Conservation (phyloP, 139 green algal genomes). For the Coelastrella sp. region DNA sequence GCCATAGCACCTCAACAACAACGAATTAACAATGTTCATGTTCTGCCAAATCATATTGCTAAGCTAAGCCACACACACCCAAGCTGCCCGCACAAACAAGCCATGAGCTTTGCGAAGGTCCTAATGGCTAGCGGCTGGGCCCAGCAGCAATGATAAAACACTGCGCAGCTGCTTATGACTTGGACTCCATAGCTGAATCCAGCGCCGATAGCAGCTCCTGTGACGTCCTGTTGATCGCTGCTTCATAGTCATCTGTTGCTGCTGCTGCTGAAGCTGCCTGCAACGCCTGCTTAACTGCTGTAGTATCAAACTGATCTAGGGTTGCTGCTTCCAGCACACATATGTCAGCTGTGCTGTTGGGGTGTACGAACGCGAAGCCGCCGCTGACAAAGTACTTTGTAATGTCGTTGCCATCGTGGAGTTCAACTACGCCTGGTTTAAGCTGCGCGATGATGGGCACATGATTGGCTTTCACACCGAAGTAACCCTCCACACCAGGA, state of each 20-base stretch:
- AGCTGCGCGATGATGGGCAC: slow-evolving; percentile 76
- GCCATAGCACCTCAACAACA: too few species aligned
- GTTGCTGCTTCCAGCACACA: slow-evolving; percentile 67
- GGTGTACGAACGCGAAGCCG: slow-evolving; percentile 75
- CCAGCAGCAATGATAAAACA: too few species aligned
- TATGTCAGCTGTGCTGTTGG: slow-evolving; percentile 69
- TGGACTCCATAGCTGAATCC: slow-evolving; percentile 65
- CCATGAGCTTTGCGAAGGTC: too few species aligned
- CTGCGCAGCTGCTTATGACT: slow-evolving; percentile 40
- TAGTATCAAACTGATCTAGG: slow-evolving; percentile 65
- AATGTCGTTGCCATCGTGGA: slow-evolving; percentile 60
- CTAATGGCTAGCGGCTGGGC: too few species aligned
- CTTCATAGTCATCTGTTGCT: slow-evolving; percentile 67
- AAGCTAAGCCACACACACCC: too few species aligned
- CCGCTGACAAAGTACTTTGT: slow-evolving; percentile 75
- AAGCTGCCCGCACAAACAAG: too few species aligned
- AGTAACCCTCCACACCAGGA: slow-evolving; percentile 70
- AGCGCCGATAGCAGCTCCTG: slow-evolving; percentile 69
- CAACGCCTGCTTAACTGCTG: slow-evolving; percentile 67
- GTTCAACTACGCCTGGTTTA: slow-evolving; percentile 67
- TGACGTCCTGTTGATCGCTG: slow-evolving; percentile 63
- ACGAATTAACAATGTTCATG: too few species aligned
- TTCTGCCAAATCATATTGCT: too few species aligned
- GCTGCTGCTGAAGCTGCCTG: slow-evolving; percentile 34
- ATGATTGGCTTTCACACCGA: slow-evolving; percentile 76